These are phyloP conservation scores for Beauveria bassiana DNA, from an alignment of 2,329 filamentous ascomycete genomes.

Conservation along the genomic window DNA sequence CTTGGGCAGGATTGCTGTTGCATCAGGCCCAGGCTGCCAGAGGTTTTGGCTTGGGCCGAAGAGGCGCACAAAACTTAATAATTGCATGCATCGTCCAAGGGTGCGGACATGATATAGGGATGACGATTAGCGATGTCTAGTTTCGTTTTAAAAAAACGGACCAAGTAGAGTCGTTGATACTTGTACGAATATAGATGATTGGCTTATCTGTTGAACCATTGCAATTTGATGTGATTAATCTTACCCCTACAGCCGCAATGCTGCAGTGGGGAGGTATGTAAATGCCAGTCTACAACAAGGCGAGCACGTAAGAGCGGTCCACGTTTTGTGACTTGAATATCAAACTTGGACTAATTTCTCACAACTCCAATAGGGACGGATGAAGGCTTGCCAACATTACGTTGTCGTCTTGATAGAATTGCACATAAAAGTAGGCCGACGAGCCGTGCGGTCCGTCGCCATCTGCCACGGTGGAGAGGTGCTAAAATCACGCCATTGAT, in stretches of 20 bases:
- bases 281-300: too few relatives aligned
- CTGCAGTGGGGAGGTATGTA: too few relatives aligned
- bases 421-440: not conserved
- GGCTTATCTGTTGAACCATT: not conserved
- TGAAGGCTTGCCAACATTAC: too few relatives aligned
- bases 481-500: constrained; percentile 10
- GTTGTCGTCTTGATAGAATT: too few relatives aligned
- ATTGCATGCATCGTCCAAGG: constrained; percentile 9
- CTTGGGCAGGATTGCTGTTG: not conserved
- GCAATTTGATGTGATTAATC: not conserved
- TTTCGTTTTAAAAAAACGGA: not conserved
- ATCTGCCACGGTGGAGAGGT: not conserved
- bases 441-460: constrained; percentile 2
- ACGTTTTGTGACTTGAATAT: too few relatives aligned
- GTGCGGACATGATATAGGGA: constrained; percentile 3
- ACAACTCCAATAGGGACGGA: too few relatives aligned
- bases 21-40: not conserved
- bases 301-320: too few relatives aligned
- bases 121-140: constrained; percentile 10
- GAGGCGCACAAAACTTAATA: constrained; percentile 9
- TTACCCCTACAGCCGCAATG: not conserved
- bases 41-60: not conserved
- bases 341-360: too few relatives aligned
- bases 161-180: constrained; percentile 7
- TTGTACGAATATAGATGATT: constrained; percentile 13